Evolutionary conservation across 352 stramenopile genomes (phyloP).

Genomic region (Phytophthora palmivora): DNA sequence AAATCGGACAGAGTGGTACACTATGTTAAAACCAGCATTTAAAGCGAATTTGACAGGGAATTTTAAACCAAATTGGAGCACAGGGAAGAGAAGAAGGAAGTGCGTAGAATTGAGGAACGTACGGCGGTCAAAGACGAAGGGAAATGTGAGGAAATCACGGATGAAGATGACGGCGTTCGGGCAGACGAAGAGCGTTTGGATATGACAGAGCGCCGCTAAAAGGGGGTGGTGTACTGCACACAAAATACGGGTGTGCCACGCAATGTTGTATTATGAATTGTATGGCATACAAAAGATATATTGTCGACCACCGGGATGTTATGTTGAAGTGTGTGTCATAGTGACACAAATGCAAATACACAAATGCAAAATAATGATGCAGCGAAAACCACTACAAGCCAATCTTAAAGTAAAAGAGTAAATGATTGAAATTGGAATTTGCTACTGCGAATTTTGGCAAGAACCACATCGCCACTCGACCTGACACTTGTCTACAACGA

Average conservation of each 20-base stretch:
- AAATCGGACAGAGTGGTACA: slow-evolving; percentile 19
- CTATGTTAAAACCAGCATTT: slow-evolving; percentile 9
- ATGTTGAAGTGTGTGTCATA: slow-evolving; percentile 15
- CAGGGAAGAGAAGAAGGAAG: neutral
- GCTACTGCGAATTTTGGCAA: no score
- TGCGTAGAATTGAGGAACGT: slow-evolving; percentile 5
- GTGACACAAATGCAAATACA: no score
- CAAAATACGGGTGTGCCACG: slow-evolving; percentile 12
- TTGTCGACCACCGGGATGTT: slow-evolving; percentile 7
- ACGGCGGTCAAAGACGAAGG: slow-evolving; percentile 8
- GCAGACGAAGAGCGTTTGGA: slow-evolving; percentile 26
- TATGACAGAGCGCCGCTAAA: slow-evolving; percentile 16
- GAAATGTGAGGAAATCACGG: neutral
- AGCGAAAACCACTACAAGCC: no score
- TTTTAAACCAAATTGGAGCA: neutral
- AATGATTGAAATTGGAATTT: neutral
- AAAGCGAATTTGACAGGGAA: neutral
- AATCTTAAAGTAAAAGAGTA: neutral
- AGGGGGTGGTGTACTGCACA: slow-evolving; percentile 24
- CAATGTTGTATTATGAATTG: no score
- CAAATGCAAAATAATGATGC: no score
- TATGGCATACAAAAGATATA: no score
- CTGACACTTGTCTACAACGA: slow-evolving; percentile 1
- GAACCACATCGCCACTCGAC: no score
- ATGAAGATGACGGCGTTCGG: neutral